phyloP scores from a whole-genome alignment of 2,329 filamentous ascomycete species.

The Exophiala oligosperma region DNA sequence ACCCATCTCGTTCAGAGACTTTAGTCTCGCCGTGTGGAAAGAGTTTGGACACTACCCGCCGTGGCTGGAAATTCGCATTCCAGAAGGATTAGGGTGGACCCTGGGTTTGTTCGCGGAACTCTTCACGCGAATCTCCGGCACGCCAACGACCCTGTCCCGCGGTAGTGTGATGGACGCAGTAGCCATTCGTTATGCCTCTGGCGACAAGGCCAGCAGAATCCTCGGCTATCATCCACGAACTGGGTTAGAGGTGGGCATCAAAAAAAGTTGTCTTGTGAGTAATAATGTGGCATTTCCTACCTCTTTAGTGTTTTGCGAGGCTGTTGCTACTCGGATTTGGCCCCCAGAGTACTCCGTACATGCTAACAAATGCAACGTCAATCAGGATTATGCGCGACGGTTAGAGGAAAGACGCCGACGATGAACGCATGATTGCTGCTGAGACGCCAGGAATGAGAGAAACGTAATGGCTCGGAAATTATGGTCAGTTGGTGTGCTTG shows the following conservation, averaged over 20 bases:
- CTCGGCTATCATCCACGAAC: conserved; percentile 56
- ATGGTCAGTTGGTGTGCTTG: not conserved
- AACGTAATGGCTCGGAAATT: not conserved
- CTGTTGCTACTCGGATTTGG: not conserved
- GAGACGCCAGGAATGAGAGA: not conserved
- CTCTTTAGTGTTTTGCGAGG: not conserved
- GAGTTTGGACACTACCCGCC: conserved; percentile 55
- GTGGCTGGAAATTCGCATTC: conserved; percentile 49
- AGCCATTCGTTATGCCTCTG: conserved; percentile 54
- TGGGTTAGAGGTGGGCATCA: conserved; percentile 52
- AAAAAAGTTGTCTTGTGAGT: conserved; percentile 49
- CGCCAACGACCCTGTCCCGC: conserved; percentile 49
- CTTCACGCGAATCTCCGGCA: conserved; percentile 48
- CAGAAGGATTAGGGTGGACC: conserved; percentile 49
- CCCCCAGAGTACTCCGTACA: not conserved
- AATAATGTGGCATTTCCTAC: not conserved
- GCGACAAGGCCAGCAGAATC: conserved; percentile 51
- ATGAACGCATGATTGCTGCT: not conserved
- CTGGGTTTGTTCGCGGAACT: conserved; percentile 49
- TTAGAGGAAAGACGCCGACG: not conserved
- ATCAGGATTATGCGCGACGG: conserved; percentile 22
- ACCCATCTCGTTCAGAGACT: conserved; percentile 45
- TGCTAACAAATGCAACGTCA: conserved; percentile 18
- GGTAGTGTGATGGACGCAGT: conserved; percentile 58
- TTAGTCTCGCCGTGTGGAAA: conserved; percentile 45